Evolutionary conservation across 2,329 filamentous ascomycete species (phyloP).

Genomic region (Colletotrichum sp.): DNA sequence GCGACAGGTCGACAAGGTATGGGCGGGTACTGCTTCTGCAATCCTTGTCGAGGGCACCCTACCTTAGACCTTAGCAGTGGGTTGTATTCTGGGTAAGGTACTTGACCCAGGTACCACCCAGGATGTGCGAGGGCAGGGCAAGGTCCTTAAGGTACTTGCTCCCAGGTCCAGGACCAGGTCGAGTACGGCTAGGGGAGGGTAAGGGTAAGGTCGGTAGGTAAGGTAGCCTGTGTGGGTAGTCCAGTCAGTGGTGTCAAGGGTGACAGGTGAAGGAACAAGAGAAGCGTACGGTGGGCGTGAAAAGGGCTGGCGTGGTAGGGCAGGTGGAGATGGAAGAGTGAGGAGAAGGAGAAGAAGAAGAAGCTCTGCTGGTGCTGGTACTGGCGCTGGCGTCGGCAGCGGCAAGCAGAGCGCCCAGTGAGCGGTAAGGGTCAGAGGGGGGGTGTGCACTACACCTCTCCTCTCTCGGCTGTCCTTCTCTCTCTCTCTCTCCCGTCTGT

Average conservation of each 20-base stretch:
- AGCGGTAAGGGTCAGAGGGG: neutral
- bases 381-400: neutral
- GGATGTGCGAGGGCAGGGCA: neutral
- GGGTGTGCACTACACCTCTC: neutral
- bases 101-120: neutral
- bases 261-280: neutral
- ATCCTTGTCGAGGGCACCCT: neutral
- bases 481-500: neutral
- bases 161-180: neutral
- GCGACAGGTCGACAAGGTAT: neutral
- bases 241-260: neutral
- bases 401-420: neutral
- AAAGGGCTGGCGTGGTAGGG: neutral
- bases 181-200: neutral
- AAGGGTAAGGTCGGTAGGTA: neutral
- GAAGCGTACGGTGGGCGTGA: neutral
- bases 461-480: neutral
- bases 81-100: slow-evolving; percentile 5
- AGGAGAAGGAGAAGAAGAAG: neutral
- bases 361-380: neutral
- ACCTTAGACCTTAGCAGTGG: neutral
- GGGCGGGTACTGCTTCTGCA: neutral
- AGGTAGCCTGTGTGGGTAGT: neutral
- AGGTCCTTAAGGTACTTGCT: neutral
- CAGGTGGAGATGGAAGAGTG: neutral